Base-by-base conservation (phyloP, 768 basidiomycete genomes). In the Mrakia gelida region DNA sequence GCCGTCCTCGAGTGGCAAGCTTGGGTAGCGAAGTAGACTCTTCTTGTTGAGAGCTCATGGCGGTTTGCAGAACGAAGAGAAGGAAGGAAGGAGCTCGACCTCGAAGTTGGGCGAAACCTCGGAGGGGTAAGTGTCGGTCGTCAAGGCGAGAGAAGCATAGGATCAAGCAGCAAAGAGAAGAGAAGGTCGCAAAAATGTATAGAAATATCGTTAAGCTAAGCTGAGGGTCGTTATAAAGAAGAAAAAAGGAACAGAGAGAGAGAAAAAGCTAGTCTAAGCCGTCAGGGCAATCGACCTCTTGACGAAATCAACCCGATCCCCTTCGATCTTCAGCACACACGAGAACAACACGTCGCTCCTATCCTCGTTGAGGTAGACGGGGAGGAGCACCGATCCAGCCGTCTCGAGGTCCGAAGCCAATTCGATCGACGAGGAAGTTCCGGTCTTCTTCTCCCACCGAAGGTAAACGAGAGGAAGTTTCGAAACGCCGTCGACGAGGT, bases 331-430 rank as follows among this genome's bases (percentile, higher is more conserved):
- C 76, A 98, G 84, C 81, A 93, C 89, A 52, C 96, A 91, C 1
- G 92, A 94, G 86, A 97, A 95, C 82, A 98, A 85, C 49, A 96
- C 92, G 81, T 94, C 93, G 83, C 90, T 92, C 72, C 95, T 89
- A 85, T 84, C 82, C 80, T 88, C 87, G 85, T 98, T 97, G 83
- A 98, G 88, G 84, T 97, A 98, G 63, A 97, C 92, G 0, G 95
- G 96, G 30, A 98, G 86, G 80, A 91, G 92, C 82, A 95, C 92
- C 75, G 89, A 81, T 5, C 30, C 67, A n/a, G 49, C 56, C 13
- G 28, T 54, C 41, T 21, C 13, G 68, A 32, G 52, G 0, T 32
- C 73, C 85, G 85, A 49, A 23, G 76, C 65, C 18, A 65, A 52
- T n/a, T 59, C 67, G 56, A 67, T 59, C 2, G 67, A 21, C 34